Base-by-base conservation (phyloP, 306 rosid species). In the Datisca glomerata region DNA sequence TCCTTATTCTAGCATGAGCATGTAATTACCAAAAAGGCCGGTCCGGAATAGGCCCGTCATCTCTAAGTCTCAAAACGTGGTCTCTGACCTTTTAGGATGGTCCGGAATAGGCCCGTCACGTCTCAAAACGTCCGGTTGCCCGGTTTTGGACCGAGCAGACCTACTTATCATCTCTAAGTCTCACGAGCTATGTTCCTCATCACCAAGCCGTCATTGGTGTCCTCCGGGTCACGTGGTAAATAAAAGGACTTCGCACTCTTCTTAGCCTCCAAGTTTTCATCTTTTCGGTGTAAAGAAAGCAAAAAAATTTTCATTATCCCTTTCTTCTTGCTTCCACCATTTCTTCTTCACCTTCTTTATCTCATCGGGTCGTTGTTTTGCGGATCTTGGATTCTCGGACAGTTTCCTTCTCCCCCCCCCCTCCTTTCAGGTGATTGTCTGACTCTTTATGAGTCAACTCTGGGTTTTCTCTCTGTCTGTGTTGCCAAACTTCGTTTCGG, bases 201-300 rank as follows among this genome's bases (percentile, higher is more conserved):
- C n/a, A n/a, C n/a, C n/a, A n/a, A n/a, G n/a, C n/a, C n/a, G n/a
- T n/a, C n/a, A n/a, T n/a, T n/a, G n/a, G n/a, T n/a, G n/a, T n/a
- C n/a, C n/a, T n/a, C n/a, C n/a, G n/a, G n/a, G n/a, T n/a, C n/a
- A n/a, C n/a, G n/a, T n/a, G 15, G 12, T 8, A 33, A 34, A 34
- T 8, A 8, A 8, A 34, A 8, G 4, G 4, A 12, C 12, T 4
- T 8, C 4, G 45, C 64, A 51, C 62, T 56, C 43, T 63, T 34
- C 49, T 65, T 53, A n/a, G 60, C 43, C 63, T 33, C 38, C 27
- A 52, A 52, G 76, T 53, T 65, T 56, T 23, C 35, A 17, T 22
- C 1, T 47, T 37, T 35, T 15, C 18, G 21, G 27, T 49, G 23
- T 53, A 47, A 66, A 70, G 64, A 65, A 76, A 79, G 71, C 68